Evolutionary conservation across 208 protist genomes (phyloP).

Genomic region (Entamoeba nuttalli): DNA sequence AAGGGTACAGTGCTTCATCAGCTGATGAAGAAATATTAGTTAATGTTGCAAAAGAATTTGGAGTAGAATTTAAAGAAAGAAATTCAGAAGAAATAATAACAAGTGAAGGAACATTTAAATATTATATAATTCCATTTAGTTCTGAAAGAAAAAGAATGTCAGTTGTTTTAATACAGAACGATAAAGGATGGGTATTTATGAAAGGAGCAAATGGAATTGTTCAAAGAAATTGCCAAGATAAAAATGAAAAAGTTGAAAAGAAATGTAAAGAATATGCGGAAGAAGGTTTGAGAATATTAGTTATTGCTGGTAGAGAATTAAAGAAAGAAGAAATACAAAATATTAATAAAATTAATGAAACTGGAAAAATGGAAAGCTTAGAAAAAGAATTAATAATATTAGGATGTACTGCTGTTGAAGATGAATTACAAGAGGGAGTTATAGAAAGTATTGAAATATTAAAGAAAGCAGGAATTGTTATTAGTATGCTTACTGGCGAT

Average conservation of each 20-base stretch:
- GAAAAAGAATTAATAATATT: neutral
- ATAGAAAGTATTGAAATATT: slow-evolving; percentile 41
- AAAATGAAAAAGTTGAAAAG: neutral
- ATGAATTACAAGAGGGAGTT: slow-evolving; percentile 39
- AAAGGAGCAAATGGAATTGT: neutral
- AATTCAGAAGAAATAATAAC: slow-evolving; percentile 33
- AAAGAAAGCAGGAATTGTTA: slow-evolving; percentile 52
- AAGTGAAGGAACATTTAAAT: slow-evolving; percentile 51
- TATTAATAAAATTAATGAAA: neutral
- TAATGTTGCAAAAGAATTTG: neutral
- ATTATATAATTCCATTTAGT: slow-evolving; percentile 24
- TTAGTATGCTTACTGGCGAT: slow-evolving; percentile 93
- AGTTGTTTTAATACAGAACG: no score
- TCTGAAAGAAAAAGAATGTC: neutral
- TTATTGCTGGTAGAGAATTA: neutral
- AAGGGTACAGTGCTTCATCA: neutral
- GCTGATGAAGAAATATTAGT: neutral
- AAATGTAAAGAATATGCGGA: neutral
- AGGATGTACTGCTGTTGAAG: slow-evolving; percentile 37
- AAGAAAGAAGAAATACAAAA: neutral
- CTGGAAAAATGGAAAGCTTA: neutral
- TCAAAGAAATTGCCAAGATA: neutral
- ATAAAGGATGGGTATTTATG: no score
- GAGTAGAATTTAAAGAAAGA: neutral
- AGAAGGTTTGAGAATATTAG: neutral